phyloP scores from a whole-genome alignment of 345 rosid species.

The Salix suchowensis region DNA sequence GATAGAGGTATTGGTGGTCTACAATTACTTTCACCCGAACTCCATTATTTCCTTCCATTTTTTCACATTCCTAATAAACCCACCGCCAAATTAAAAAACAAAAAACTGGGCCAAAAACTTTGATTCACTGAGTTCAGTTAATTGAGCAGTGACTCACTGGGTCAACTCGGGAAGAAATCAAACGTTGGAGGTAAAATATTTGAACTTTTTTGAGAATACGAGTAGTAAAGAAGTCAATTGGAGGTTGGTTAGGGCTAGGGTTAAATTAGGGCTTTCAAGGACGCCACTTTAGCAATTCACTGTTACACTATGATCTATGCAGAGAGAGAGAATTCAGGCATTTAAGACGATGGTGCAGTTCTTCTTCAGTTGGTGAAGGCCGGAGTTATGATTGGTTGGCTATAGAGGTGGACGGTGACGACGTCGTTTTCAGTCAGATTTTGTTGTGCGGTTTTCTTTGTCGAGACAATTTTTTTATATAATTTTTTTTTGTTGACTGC shows the following conservation, averaged over 20 bases:
- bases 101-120: not conserved
- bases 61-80: constrained; percentile 25
- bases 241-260: constrained; percentile 1
- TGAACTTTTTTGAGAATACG: not conserved
- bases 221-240: not conserved
- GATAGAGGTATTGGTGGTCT: constrained; percentile 64
- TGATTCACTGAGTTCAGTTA: not conserved
- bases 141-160: not conserved
- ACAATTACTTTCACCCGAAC: constrained; percentile 47
- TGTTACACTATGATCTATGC: constrained; percentile 7
- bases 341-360: constrained; percentile 4
- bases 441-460: not conserved
- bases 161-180: not conserved
- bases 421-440: constrained; percentile 7
- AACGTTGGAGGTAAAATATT: not conserved
- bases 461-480: not conserved
- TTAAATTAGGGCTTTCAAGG: constrained; percentile 10
- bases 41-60: constrained; percentile 61
- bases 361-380: constrained; percentile 3
- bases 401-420: constrained; percentile 5
- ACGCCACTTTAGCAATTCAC: constrained; percentile 4
- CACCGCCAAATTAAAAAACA: not conserved
- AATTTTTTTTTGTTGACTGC: not conserved
- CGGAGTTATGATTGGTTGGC: constrained; percentile 4
- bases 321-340: constrained; percentile 19